phyloP scores from a whole-genome alignment of 176 grass and related monocot genomes.

The Calamus simplicifolius region DNA sequence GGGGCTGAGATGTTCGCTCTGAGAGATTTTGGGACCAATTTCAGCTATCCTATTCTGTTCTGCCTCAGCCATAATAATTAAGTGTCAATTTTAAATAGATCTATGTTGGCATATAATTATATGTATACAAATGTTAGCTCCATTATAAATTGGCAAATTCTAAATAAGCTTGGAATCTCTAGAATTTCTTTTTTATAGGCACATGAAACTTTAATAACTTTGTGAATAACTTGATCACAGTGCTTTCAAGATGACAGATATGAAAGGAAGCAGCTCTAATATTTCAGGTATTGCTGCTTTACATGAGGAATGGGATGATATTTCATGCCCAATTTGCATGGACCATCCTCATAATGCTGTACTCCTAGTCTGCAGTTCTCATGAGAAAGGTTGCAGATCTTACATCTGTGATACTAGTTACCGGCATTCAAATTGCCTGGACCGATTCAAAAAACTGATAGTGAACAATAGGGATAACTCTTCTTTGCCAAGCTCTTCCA shows the following conservation, averaged over 20 bases:
- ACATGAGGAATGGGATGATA: constrained; percentile 94
- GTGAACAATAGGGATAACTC: constrained; percentile 47
- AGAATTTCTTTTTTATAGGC: no score
- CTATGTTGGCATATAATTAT: no score
- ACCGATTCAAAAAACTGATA: constrained; percentile 86
- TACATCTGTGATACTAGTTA: constrained; percentile 98
- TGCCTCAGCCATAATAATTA: no score
- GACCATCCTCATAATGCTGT: constrained; percentile 98
- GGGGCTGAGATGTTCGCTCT: no score
- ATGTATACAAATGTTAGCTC: no score
- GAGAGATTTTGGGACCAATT: no score
- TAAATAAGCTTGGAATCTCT: no score
- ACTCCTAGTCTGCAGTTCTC: constrained; percentile 81
- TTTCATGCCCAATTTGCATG: constrained; percentile 97
- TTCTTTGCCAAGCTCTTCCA: constrained; percentile 56
- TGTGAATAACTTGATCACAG: not conserved
- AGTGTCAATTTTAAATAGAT: no score
- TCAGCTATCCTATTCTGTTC: no score
- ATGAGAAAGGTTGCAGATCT: constrained; percentile 83
- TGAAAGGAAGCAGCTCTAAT: constrained; percentile 51
- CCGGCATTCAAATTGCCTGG: constrained; percentile 95
- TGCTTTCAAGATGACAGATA: constrained; percentile 67
- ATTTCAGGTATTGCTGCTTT: constrained; percentile 46
- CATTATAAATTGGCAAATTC: no score
- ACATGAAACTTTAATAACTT: no score